These are phyloP conservation scores for Chalaropsis thielavioides DNA, from an alignment of 2,329 filamentous ascomycete species.

Conservation along the genomic window DNA sequence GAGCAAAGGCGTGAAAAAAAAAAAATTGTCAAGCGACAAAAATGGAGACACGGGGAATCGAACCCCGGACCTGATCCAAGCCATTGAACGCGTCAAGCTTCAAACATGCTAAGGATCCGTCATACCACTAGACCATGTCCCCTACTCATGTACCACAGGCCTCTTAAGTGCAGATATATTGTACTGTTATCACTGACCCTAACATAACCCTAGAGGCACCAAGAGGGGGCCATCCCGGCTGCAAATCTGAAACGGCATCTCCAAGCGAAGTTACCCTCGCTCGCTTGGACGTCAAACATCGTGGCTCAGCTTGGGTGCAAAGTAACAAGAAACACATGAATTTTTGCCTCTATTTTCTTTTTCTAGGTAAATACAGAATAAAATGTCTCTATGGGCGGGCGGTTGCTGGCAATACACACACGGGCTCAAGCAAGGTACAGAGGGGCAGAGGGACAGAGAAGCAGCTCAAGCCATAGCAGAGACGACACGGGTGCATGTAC, in stretches of 20 bases:
- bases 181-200: not conserved
- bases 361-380: not conserved
- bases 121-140: slow-evolving; percentile 16
- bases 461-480: no score
- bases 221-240: not conserved
- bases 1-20: not conserved
- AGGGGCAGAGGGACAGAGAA: no score
- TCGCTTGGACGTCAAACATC: not conserved
- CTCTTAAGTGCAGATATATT: no score
- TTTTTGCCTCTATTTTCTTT: not conserved
- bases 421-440: no score
- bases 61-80: slow-evolving; percentile 16
- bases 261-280: not conserved
- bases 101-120: slow-evolving; percentile 16
- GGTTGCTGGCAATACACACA: no score
- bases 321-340: not conserved
- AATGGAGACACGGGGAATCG: slow-evolving; percentile 12
- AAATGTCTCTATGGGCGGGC: not conserved
- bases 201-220: not conserved
- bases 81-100: not conserved
- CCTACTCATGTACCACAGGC: not conserved
- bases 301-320: no score
- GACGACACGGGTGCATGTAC: no score
- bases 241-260: not conserved
- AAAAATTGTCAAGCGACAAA: not conserved